Conservation (phyloP, 768 basidiomycete genomes). For the Cubamyces sp. region DNA sequence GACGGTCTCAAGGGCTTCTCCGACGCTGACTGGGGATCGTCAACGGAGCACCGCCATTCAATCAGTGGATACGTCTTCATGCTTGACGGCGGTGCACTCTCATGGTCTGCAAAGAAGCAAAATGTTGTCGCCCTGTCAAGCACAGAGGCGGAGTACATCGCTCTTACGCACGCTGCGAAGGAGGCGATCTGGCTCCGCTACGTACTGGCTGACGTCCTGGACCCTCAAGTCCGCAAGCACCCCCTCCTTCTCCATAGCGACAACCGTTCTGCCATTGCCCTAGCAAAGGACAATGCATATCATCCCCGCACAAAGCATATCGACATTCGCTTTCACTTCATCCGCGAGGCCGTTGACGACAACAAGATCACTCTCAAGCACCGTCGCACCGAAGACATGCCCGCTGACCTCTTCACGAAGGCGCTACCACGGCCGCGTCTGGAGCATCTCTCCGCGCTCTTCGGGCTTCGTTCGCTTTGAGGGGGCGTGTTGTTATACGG, state of each 20-base stretch:
- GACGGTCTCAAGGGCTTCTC: constrained; percentile 27
- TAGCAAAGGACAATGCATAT: constrained; percentile 33
- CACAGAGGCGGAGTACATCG: constrained; percentile 43
- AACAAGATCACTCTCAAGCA: constrained; percentile 7
- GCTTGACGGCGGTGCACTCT: constrained; percentile 29
- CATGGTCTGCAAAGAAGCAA: constrained; percentile 38
- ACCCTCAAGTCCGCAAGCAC: neutral
- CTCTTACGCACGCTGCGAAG: constrained; percentile 31
- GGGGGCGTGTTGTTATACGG: too few relatives aligned
- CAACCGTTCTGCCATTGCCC: constrained; percentile 32
- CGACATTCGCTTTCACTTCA: constrained; percentile 38
- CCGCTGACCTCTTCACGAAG: constrained; percentile 43
- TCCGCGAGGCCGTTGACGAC: constrained; percentile 28
- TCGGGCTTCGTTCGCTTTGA: constrained; percentile 11
- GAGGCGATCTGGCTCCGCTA: too few relatives aligned
- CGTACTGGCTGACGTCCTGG: constrained; percentile 25
- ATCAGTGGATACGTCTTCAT: constrained; percentile 37
- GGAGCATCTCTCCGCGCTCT: neutral
- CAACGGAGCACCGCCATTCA: constrained; percentile 26
- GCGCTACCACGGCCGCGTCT: constrained; percentile 22
- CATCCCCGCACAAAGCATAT: constrained; percentile 44
- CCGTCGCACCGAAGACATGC: constrained; percentile 26
- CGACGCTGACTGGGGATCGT: constrained; percentile 38
- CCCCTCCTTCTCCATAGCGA: constrained; percentile 20
- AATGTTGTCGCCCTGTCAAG: constrained; percentile 34